Evolutionary conservation across 2,329 filamentous ascomycete genomes (phyloP).

Genomic region (Diaporthe helianthi): DNA sequence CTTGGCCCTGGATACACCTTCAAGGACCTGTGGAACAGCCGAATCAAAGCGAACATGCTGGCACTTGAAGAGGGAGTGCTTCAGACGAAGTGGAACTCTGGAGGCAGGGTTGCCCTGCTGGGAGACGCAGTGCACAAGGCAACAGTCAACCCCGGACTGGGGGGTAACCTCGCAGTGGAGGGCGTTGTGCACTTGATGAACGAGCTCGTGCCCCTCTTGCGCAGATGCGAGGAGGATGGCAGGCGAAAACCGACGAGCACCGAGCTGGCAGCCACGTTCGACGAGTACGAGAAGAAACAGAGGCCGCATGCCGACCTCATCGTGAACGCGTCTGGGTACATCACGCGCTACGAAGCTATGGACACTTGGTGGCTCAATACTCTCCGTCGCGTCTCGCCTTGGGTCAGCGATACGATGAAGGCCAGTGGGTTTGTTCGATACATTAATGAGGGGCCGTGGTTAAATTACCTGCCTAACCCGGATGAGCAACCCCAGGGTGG

Average conservation of each 20-base stretch:
- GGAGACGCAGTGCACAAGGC: conserved; percentile 35
- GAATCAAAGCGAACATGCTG: conserved; percentile 33
- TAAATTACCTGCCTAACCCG: conserved; percentile 23
- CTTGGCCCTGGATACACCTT: conserved; percentile 38
- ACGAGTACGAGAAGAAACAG: conserved; percentile 37
- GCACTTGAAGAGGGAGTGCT: conserved; percentile 36
- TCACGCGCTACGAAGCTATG: conserved; percentile 40
- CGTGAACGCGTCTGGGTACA: conserved; percentile 36
- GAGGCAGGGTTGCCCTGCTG: conserved; percentile 34
- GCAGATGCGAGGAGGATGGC: neutral
- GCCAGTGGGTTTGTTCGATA: conserved; percentile 15
- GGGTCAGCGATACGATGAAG: conserved; percentile 28
- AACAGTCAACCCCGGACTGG: conserved; percentile 37
- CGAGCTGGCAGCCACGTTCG: conserved; percentile 35
- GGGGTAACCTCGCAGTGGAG: conserved; percentile 36
- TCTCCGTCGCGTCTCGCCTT: conserved; percentile 24
- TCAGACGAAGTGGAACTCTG: conserved; percentile 33
- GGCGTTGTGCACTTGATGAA: conserved; percentile 34
- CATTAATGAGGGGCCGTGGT: conserved; percentile 2
- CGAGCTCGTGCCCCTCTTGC: conserved; percentile 36
- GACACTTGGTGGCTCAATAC: conserved; percentile 37
- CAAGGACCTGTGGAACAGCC: conserved; percentile 35
- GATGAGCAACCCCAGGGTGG: neutral
- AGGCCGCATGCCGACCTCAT: conserved; percentile 35
- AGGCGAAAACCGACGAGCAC: conserved; percentile 11